Base-by-base conservation (phyloP, 352 stramenopile species). In the Globisporangium iwayamae region DNA sequence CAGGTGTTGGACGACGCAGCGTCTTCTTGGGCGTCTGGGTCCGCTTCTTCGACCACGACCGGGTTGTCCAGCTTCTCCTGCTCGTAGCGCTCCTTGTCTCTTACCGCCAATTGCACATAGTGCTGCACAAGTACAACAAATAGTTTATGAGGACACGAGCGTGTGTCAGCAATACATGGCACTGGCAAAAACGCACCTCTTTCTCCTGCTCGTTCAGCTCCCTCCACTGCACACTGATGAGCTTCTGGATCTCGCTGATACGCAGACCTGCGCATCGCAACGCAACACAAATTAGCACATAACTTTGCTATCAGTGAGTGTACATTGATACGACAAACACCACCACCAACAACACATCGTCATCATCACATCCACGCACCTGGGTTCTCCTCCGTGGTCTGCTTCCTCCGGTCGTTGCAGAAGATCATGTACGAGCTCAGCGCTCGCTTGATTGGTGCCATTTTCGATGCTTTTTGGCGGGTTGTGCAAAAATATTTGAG, bases 161-260 rank as follows among this genome's bases (percentile, higher is more conserved):
- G 10, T 13, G 14, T n/a, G 32, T 7, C 8, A 39, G 3, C 16
- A 39, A 13, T 18, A 38, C 14, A 9, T 36, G 13, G 30, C 20
- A 16, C 6, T 39, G 11, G 4, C 20, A 30, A 32, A 1, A 11
- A 14, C 8, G 32, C 13, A 92, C 76, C 58, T 96, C 79, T 48
- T 96, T 96, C 61, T 98, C 76, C 25, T 97, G 80, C 3, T 80
- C 67, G 7, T 69, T 73, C 20, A 99, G 75, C 48, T 77, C 79
- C 16, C 90, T 91, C 96, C 96, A 99, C 51, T 93, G 81, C 48
- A 76, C 73, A 34, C 94, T 97, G 34, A 98, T 88, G 18, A 93
- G 68, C 71, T 97, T 97, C 55, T 97, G 89, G 20, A 98, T 81
- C 14, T 90, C 78, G 8, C 85, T 83, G 50, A 96, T 76, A 59